Percentiles rank a stretch among this genome's conserved stretches.
phyloP scores from a whole-genome alignment of 257 asterid genomes.

The Lantana camara region DNA sequence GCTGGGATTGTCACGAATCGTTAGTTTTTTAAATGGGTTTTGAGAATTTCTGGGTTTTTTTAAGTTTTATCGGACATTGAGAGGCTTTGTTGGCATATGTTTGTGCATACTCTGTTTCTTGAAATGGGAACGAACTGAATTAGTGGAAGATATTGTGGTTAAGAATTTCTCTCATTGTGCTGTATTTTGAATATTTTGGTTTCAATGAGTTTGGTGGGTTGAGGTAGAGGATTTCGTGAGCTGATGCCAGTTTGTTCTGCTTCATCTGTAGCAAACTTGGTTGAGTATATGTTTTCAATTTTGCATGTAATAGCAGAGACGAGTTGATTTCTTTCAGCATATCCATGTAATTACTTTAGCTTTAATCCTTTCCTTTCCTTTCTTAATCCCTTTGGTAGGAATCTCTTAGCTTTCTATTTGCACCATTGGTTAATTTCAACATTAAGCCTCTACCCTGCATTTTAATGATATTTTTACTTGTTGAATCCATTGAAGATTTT shows the following conservation, averaged over 20 bases:
- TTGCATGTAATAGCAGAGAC: not conserved
- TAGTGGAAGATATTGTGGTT: conserved; percentile 5
- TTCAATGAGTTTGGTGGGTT: not conserved
- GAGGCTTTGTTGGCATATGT: not conserved
- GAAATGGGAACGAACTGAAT: not conserved
- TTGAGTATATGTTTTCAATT: not conserved
- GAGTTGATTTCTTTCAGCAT: no score
- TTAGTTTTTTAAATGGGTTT: conserved; percentile 1
- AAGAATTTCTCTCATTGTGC: not conserved
- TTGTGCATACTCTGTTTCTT: conserved; percentile 23
- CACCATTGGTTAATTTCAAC: not conserved
- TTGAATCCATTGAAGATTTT: not conserved
- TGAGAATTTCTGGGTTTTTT: conserved; percentile 5
- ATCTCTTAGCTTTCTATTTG: not conserved
- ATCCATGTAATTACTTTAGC: not conserved
- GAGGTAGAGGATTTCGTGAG: not conserved
- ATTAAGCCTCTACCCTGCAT: not conserved
- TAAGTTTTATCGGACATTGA: not conserved
- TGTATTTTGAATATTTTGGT: not conserved
- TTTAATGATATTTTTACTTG: not conserved
- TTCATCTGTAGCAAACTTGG: not conserved
- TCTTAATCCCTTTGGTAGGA: not conserved
- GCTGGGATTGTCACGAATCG: not conserved
- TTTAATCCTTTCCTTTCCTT: not conserved
- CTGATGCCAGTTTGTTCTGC: conserved; percentile 13